Evolutionary conservation across 257 asterid species (phyloP).

Genomic region (Jaltomata sinuosa): DNA sequence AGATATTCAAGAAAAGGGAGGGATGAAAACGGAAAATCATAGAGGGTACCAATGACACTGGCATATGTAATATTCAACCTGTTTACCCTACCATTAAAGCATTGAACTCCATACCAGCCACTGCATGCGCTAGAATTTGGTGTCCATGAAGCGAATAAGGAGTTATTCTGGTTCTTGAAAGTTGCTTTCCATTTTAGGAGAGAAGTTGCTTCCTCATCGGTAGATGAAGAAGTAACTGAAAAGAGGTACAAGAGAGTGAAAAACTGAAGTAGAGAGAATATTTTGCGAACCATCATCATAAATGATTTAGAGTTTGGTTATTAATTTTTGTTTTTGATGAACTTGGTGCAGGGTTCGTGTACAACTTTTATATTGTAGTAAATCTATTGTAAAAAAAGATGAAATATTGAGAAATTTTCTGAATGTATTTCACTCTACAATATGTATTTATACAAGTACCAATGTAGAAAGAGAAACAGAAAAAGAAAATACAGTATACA

Average conservation of each 20-base stretch:
- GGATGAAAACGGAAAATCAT: neutral
- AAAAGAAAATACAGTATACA: too few species aligned
- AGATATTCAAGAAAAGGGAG: neutral
- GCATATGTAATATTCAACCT: neutral
- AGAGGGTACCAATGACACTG: neutral
- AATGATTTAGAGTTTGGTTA: too few species aligned
- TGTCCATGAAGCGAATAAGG: neutral
- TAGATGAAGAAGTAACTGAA: neutral
- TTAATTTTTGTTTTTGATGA: neutral
- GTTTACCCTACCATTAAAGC: neutral
- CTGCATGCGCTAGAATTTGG: neutral
- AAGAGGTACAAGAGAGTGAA: neutral
- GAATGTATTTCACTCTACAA: too few species aligned
- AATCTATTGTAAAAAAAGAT: too few species aligned
- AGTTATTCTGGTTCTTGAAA: neutral
- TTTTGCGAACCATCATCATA: neutral
- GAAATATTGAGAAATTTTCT: too few species aligned
- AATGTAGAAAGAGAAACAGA: too few species aligned
- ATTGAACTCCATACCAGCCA: neutral
- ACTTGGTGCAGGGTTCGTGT: too few species aligned
- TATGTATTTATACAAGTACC: too few species aligned
- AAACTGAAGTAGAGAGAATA: neutral
- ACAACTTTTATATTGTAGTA: too few species aligned
- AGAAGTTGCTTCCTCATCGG: neutral
- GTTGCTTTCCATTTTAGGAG: neutral